Base-by-base conservation (phyloP, 345 rosid species). In the Acer negundo region DNA sequence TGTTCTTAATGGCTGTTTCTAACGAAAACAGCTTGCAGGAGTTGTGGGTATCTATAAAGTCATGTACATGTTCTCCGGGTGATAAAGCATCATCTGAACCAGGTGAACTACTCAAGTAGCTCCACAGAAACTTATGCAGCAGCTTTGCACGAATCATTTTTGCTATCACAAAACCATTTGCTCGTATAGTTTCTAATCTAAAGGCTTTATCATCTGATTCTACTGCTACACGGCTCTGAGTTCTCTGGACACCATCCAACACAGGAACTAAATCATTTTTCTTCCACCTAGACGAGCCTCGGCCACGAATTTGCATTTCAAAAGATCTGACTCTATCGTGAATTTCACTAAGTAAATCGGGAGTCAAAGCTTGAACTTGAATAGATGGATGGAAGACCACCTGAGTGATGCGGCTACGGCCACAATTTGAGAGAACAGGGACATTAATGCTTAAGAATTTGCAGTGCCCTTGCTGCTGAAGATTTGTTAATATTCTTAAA, bases 121-220 rank as follows among this genome's bases (percentile, higher is more conserved):
- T 88, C 99, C 97, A 95, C 63, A 95, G 88, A 83, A 90, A 95
- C 70, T 82, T 73, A 84, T 95, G 99, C 46, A 94, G 83, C 80
- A 95, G 86, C 80, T 91, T 94, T 64, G 93, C 92, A 20, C 98
- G 96, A 68, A 91, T 91, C 98, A 95, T 94, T 88, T 95, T 95
- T 79, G 98, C 91, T 81, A 90, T 78, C 72, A 95, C 94, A 86
- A 93, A 93, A 74, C 99, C 99, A 85, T 93, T 95, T 76, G 96
- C 87, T 69, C 94, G 95, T 94, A 93, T 93, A 62, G 93, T 90
- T 81, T 90, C 98, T 58, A 87, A 84, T 81, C 81, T 87, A 81
- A 75, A 77, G 78, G 86, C 82, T 77, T 84, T 82, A 9, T 77
- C 84, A 72, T 92, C 91, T 75, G 90, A 83, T 84, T 70, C 77